Evolutionary conservation across 1,284 basidiomycete genomes (phyloP).

Genomic region (Ustanciosporium gigantosporum): DNA sequence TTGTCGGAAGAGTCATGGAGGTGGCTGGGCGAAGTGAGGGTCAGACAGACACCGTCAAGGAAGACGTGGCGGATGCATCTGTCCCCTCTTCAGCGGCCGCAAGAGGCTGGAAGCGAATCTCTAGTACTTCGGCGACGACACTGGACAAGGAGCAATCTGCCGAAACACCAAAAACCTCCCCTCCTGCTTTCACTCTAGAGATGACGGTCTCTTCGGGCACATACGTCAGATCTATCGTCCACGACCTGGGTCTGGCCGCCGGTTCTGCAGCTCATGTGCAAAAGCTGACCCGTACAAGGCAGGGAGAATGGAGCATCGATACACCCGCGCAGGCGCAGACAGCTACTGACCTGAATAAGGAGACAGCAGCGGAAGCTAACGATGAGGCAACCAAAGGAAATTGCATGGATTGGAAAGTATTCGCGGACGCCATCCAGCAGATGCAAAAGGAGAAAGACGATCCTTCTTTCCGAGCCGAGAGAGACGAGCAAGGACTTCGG

Average conservation of each 20-base stretch:
- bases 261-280: conserved; percentile 58
- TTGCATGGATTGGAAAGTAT: conserved; percentile 54
- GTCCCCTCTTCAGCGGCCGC: not conserved
- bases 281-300: conserved; percentile 49
- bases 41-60: conserved; percentile 30
- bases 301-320: conserved; percentile 53
- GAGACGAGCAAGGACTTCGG: conserved; percentile 33
- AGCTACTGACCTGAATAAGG: not conserved
- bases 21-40: conserved; percentile 43
- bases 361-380: not conserved
- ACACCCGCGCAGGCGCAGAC: not conserved
- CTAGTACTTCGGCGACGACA: not conserved
- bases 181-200: conserved; percentile 48
- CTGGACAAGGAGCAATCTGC: too few species aligned
- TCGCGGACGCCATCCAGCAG: conserved; percentile 49
- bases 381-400: conserved; percentile 30
- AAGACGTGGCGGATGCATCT: conserved; percentile 2
- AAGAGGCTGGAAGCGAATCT: not conserved
- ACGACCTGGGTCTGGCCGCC: conserved; percentile 50
- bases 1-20: conserved; percentile 45
- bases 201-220: conserved; percentile 60
- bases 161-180: conserved; percentile 1
- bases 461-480: conserved; percentile 3
- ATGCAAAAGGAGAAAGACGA: conserved; percentile 34
- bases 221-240: conserved; percentile 59